Conservation (phyloP, 768 basidiomycete genomes). For the Gelatoporia subvermispora region DNA sequence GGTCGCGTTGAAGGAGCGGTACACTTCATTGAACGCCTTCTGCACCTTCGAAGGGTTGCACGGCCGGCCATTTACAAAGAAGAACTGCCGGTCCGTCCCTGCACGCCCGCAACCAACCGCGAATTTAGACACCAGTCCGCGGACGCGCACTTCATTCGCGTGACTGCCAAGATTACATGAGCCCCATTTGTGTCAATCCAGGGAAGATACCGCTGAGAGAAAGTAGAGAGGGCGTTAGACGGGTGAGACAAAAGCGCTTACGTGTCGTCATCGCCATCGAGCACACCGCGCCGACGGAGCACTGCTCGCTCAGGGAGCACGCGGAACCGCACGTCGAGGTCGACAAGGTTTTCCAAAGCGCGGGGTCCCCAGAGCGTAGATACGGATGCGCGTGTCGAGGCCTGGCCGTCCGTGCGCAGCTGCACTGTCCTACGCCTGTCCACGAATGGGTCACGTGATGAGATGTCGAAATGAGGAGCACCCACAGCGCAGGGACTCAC, state of each 20-base stretch:
- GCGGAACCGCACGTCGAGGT: conserved; percentile 64
- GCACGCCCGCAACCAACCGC: conserved; percentile 67
- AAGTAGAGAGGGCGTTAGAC: neutral
- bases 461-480: neutral
- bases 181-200: too few relatives aligned
- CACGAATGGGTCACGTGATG: neutral
- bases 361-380: conserved; percentile 83
- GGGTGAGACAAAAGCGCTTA: neutral
- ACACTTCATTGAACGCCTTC: conserved; percentile 90
- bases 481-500: conserved; percentile 36
- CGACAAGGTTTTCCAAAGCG: conserved; percentile 66
- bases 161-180: neutral
- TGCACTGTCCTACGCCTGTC: conserved; percentile 59
- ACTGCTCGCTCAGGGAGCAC: conserved; percentile 61
- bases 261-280: conserved; percentile 8
- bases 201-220: too few relatives aligned
- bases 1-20: conserved; percentile 69
- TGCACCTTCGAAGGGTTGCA: conserved; percentile 77
- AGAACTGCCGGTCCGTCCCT: conserved; percentile 84
- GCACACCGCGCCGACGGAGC: conserved; percentile 37
- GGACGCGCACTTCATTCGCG: conserved; percentile 46
- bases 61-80: conserved; percentile 89
- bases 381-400: conserved; percentile 58
- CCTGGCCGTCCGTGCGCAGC: conserved; percentile 66
- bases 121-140: conserved; percentile 84